Evolutionary conservation across 2,329 filamentous ascomycete genomes (phyloP).

Genomic region (Grosmannia huntii): DNA sequence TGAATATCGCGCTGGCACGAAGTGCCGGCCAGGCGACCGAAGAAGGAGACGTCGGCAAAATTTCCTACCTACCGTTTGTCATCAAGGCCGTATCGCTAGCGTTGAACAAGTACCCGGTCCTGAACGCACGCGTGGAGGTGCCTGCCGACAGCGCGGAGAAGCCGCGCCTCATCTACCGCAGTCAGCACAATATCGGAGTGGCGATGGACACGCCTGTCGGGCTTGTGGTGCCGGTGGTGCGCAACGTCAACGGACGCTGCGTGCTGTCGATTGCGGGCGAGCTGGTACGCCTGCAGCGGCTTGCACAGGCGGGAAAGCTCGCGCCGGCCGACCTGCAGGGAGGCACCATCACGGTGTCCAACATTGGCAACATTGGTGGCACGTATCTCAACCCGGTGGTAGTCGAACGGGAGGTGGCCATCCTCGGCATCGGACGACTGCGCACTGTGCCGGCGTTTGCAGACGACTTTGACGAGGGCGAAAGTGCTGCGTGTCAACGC

Average conservation of each 20-base stretch:
- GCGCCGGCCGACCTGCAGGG: slow-evolving; percentile 63
- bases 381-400: slow-evolving; percentile 87
- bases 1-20: slow-evolving; percentile 51
- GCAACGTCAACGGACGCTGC: slow-evolving; percentile 64
- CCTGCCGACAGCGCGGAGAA: slow-evolving; percentile 33
- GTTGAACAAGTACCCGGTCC: slow-evolving; percentile 66
- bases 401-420: slow-evolving; percentile 80
- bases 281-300: slow-evolving; percentile 56
- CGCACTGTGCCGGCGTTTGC: slow-evolving; percentile 71
- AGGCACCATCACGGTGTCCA: slow-evolving; percentile 90
- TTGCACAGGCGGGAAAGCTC: slow-evolving; percentile 65
- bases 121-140: slow-evolving; percentile 74
- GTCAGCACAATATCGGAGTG: slow-evolving; percentile 86
- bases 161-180: slow-evolving; percentile 64
- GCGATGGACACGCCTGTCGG: slow-evolving; percentile 89
- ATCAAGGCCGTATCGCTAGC: slow-evolving; percentile 89
- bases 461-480: slow-evolving; percentile 35
- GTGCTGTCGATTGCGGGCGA: slow-evolving; percentile 69
- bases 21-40: background rate
- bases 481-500: slow-evolving; percentile 45
- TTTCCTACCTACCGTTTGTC: slow-evolving; percentile 88
- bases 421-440: slow-evolving; percentile 76
- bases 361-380: slow-evolving; percentile 90
- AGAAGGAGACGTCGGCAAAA: slow-evolving; percentile 29
- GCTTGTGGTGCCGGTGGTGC: slow-evolving; percentile 83